phyloP scores from a whole-genome alignment of 1,139 yeast genomes.

The Groenewaldozyma sp. region DNA sequence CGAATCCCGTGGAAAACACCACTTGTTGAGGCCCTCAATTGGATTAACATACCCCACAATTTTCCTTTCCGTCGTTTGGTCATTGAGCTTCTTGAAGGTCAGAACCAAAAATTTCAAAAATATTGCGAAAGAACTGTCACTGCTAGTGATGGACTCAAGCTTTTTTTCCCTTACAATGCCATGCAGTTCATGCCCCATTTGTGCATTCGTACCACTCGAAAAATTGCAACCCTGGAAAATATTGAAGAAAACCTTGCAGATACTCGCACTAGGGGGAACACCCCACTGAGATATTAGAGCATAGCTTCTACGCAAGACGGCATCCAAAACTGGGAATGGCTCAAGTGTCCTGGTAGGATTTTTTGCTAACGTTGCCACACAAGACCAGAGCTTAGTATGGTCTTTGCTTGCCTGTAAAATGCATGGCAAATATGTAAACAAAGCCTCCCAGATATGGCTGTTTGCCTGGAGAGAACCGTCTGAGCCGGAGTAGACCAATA shows the following conservation, averaged over 20 bases:
- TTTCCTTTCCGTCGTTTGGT: not conserved
- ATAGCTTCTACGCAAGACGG: not conserved
- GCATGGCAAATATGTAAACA: not conserved
- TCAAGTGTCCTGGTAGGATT: not conserved
- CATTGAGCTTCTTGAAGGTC: slow-evolving; percentile 7
- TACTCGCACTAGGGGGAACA: not conserved
- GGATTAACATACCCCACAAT: slow-evolving; percentile 12
- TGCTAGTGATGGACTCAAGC: not conserved
- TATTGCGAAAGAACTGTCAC: slow-evolving; percentile 12
- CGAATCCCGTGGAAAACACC: slow-evolving; percentile 10
- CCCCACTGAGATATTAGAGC: not conserved
- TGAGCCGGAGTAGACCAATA: too few species aligned
- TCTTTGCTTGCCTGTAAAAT: not conserved
- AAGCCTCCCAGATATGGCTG: not conserved
- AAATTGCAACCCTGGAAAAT: not conserved
- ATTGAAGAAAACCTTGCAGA: slow-evolving; percentile 1
- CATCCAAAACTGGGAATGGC: not conserved
- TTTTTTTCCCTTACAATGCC: not conserved
- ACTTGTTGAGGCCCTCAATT: slow-evolving; percentile 13
- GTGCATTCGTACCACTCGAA: not conserved
- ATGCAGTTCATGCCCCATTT: not conserved
- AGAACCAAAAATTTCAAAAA: slow-evolving; percentile 13
- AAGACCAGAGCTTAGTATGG: not conserved
- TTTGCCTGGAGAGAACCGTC: too few species aligned
- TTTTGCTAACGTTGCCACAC: not conserved